Evolutionary conservation across 2,329 filamentous ascomycete species (phyloP).

Genomic region (Lecanosticta acicola): DNA sequence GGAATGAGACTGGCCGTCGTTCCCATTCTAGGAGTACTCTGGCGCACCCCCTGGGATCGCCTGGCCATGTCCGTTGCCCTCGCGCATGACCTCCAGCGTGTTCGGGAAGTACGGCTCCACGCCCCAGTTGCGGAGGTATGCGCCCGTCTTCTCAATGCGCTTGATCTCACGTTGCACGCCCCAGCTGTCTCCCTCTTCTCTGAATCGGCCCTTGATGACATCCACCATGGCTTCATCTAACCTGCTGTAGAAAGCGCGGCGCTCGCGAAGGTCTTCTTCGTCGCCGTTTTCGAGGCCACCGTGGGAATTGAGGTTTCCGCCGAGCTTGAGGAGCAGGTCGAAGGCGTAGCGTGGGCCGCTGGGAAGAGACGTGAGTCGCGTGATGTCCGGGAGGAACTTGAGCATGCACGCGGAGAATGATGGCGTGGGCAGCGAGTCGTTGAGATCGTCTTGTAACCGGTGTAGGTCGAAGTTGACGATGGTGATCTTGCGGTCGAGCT

Average conservation of each 20-base stretch:
- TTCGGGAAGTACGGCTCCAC: conserved; percentile 51
- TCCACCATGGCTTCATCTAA: conserved; percentile 50
- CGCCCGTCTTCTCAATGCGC: conserved; percentile 52
- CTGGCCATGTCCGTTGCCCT: conserved; percentile 22
- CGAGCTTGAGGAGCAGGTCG: conserved; percentile 51
- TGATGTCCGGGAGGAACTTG: conserved; percentile 51
- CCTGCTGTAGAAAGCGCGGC: conserved; percentile 46
- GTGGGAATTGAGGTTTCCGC: conserved; percentile 52
- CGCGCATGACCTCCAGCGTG: conserved; percentile 47
- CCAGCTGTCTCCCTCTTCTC: conserved; percentile 48
- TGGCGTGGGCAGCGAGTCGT: conserved; percentile 48
- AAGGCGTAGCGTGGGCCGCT: conserved; percentile 47
- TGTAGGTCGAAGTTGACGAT: conserved; percentile 54
- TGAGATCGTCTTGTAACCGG: conserved; percentile 51
- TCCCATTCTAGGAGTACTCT: conserved; percentile 5
- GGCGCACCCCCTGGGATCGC: conserved; percentile 3
- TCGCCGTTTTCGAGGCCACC: conserved; percentile 48
- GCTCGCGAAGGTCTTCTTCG: conserved; percentile 43
- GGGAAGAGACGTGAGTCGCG: conserved; percentile 45
- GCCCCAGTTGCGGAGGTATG: conserved; percentile 47
- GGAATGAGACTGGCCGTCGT: too few relatives aligned
- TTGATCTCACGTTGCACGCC: conserved; percentile 49
- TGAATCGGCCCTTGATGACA: conserved; percentile 46
- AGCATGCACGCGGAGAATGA: conserved; percentile 51
- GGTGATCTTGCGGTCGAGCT: conserved; percentile 54